A percentile compares a stretch with the other conserved stretches of the same genome.
phyloP scores from a whole-genome alignment of 2,329 filamentous ascomycete genomes.

The Microcyclospora tardicrescens region DNA sequence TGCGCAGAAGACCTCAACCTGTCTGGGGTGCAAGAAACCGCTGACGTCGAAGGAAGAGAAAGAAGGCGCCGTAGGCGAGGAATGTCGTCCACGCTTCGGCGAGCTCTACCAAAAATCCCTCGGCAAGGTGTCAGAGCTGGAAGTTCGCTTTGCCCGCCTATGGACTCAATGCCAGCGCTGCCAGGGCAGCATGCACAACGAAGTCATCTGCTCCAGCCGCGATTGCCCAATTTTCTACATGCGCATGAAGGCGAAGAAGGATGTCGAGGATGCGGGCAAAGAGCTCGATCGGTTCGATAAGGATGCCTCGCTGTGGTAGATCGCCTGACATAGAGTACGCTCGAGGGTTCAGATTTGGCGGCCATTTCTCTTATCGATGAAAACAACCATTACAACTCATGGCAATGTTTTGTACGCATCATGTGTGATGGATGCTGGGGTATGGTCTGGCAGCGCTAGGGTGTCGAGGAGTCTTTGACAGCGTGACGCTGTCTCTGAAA shows the following conservation, averaged over 20 bases:
- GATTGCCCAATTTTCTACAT: slow-evolving; percentile 99
- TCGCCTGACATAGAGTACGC: too few species aligned
- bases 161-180: slow-evolving; percentile 99
- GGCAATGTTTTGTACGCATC: too few species aligned
- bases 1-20: slow-evolving; percentile 92
- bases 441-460: too few species aligned
- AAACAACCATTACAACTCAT: too few species aligned
- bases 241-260: slow-evolving; percentile 99
- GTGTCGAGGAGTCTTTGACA: too few species aligned
- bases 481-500: too few species aligned
- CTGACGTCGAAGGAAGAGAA: slow-evolving; percentile 66
- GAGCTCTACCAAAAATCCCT: slow-evolving; percentile 91
- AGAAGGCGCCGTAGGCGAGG: slow-evolving; percentile 72
- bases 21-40: slow-evolving; percentile 98
- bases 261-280: slow-evolving; percentile 87
- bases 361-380: too few species aligned
- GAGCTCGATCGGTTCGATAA: slow-evolving; percentile 82
- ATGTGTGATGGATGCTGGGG: too few species aligned
- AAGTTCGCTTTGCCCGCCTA: slow-evolving; percentile 79
- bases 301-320: slow-evolving; percentile 58
- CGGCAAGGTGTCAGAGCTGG: slow-evolving; percentile 77
- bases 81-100: slow-evolving; percentile 73
- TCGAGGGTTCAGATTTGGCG: too few species aligned
- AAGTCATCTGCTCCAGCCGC: slow-evolving; percentile 91
- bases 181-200: slow-evolving; percentile 94